These are phyloP conservation scores for Geranomyces michiganensis DNA, from an alignment of 192 early-diverging fungal genomes.

Conservation along the genomic window DNA sequence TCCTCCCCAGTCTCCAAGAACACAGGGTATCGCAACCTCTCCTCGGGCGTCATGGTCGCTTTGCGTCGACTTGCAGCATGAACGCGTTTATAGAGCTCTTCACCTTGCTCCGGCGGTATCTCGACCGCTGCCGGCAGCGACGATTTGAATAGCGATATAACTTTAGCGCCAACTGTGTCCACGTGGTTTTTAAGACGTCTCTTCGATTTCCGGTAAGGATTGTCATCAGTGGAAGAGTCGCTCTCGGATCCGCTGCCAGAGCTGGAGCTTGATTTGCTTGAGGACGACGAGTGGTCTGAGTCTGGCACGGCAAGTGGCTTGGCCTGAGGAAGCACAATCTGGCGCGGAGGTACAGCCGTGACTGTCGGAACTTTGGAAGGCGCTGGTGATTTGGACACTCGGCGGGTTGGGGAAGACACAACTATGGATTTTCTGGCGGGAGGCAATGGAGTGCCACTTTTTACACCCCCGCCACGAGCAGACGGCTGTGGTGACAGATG, in stretches of 20 bases:
- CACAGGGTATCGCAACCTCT: slow-evolving; percentile 48
- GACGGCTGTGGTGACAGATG: too few relatives aligned
- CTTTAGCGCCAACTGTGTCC: neutral
- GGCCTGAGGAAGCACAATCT: too few relatives aligned
- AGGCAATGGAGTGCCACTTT: too few relatives aligned
- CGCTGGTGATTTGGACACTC: too few relatives aligned
- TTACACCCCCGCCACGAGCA: too few relatives aligned
- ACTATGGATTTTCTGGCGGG: too few relatives aligned
- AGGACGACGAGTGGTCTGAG: too few relatives aligned
- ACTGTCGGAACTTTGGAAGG: too few relatives aligned
- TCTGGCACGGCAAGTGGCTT: too few relatives aligned
- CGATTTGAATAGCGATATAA: neutral
- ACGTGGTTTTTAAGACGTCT: neutral
- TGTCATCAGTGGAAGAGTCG: neutral
- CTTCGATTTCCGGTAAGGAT: neutral
- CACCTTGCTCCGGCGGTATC: slow-evolving; percentile 26
- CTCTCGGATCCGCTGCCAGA: neutral
- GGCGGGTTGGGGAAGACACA: too few relatives aligned
- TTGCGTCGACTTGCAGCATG: slow-evolving; percentile 37
- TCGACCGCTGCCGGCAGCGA: neutral
- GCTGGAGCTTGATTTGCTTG: too few relatives aligned
- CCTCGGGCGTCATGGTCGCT: slow-evolving; percentile 34
- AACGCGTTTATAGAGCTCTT: slow-evolving; percentile 39
- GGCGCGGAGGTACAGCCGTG: too few relatives aligned
- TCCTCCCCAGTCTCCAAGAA: slow-evolving; percentile 41